Evolutionary conservation across 208 protist genomes (phyloP), one percentile per base, ranked within the genome.

Genomic region (Trypanosoma avium): DNA sequence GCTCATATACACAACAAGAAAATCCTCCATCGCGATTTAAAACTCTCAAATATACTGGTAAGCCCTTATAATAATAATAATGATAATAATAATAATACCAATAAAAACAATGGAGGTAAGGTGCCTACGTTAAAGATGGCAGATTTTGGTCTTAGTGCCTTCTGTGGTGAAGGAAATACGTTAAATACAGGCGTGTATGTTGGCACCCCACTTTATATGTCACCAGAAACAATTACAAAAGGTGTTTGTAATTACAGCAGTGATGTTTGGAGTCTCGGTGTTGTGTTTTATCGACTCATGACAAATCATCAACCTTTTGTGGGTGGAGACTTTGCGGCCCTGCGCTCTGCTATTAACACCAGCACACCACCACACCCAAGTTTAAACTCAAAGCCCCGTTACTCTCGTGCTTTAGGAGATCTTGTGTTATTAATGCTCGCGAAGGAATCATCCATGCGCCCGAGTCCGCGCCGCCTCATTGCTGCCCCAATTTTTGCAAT

Each of bases 41-140:
- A 98, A 70, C 95, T 90, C 26, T 75, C 70, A 42, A 98, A 99
- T 63, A 75, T 98, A 38, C 75, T 99, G 5, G 42, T 98, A 5
- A 36, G 62, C 12, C 33, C 59, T 1, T n/a, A 42, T 42, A 9
- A 42, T 9, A 15, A n/a, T 42, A n/a, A 15, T 15, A 42, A n/a
- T n/a, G 42, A 59, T 1, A 42, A 42, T 42, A 9, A 42, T 9
- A 15, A n/a, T 42, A n/a, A 15, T 15, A 42, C 36, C 2, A 42
- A n/a, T 42, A 13, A 1, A 13, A 42, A 42, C 2, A n/a, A 32
- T 22, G 32, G 52, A 27, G 19, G 27, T 6, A 47, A 22, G 4
- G 35, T 61, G 24, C 74, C 67, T n/a, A 63, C 46, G 32, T 43
- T 82, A 35, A 84, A 82, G 48, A 68, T 93, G 35, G 57, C 73